Evolutionary conservation across 1,139 yeast genomes (phyloP), one percentile per base, ranked within the genome.

Genomic region (Lodderomyces elongisporus): DNA sequence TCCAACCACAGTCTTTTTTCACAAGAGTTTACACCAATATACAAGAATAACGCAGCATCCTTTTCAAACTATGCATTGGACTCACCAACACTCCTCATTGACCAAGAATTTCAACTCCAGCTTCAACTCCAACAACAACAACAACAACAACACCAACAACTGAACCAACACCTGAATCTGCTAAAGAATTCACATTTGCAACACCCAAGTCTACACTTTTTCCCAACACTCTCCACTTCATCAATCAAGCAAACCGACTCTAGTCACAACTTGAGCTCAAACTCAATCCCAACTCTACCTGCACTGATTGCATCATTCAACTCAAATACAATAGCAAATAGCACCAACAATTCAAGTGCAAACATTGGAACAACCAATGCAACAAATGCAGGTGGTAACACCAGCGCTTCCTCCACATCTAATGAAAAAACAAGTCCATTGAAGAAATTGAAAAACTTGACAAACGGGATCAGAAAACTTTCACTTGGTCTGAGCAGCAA

Each of bases 391-490:
- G n/a, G n/a, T n/a, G 9, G 9, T 10, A 7, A 8, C 9, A 30
- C 7, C 10, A 26, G 14, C 17, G 7, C 30, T 12, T 28, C 18
- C 7, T 8, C 33, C 3, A 22, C 35, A 20, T 44, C 46, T 25
- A 30, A 46, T 16, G 42, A 39, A 28, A 37, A 35, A 16, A 31
- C 39, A 1, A 33, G 38, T 27, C 47, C 47, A 1, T 39, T 43
- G 28, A 42, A 41, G 21, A 47, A 62, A 30, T 55, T 66, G 40
- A 62, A 64, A 41, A 56, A 64, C 37, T 48, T 67, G 31, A 65
- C 62, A 36, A 62, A 61, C 23, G 66, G 66, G 2, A 58, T 61
- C 21, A 45, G 65, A 32, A 59, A 60, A 45, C 46, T 61, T 29
- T 57, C 63, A 14, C 45, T 60, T 40, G 33, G 33, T 14, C 31